Base-by-base conservation (phyloP, 1,139 yeast species). In the Candida glucosophila region DNA sequence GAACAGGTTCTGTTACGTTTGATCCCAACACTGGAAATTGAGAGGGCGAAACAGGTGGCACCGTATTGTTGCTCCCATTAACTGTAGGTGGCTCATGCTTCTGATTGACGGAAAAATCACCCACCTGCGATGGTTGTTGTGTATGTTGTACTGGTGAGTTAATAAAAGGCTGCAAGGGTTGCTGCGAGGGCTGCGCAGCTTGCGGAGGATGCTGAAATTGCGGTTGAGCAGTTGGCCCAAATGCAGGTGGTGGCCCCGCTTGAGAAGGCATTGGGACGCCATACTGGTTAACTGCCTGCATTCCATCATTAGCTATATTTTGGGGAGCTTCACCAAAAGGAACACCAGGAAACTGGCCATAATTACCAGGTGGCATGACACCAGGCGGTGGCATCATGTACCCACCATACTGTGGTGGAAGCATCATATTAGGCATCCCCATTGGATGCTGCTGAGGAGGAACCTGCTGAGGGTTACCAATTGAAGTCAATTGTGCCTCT, bases 401-500 rank as follows among this genome's bases (percentile, higher is more conserved):
- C 3, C 60, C 59, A 12, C 60, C 62, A 34, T 43, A 57, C 31
- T 57, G 63, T 19, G 60, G 58, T 12, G 59, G 60, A 20, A 58
- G 58, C 51, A 58, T 50, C 57, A 53, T 50, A 6, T 63, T 62
- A 17, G 63, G 62, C 36, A 54, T 43, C 9, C 56, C 61, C 36
- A 43, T 58, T 12, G 45, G 50, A 28, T 50, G 60, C 8, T 19
- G 9, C 9, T n/a, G 12, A 7, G 12, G 7, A 7, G 21, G 12
- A 8, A 10, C 21, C 20, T 44, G 57, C 29, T 50, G 60, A 17
- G 44, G 44, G n/a, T 43, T 44, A n/a, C n/a, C n/a, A 36, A 63
- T 62, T 14, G 68, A 60, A 35, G 74, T 58, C 52, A 80, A 65
- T 43, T 74, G 83, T 9, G 88, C 82, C 48, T 80, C 90, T 37